Evolutionary conservation across 2,329 filamentous ascomycete genomes (phyloP).

Genomic region (Rutstroemia sydowiana): DNA sequence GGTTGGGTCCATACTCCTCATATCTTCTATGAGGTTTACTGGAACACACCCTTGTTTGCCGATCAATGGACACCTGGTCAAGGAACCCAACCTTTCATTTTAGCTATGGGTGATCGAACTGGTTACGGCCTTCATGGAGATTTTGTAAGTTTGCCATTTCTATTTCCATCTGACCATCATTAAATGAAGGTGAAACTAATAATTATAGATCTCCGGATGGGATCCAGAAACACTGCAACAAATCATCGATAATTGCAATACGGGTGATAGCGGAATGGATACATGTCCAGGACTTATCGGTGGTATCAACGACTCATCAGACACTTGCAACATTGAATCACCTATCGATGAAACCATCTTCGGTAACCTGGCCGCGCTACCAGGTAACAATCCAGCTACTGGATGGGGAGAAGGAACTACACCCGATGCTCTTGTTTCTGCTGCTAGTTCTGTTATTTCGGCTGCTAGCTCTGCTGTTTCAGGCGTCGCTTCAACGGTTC

Average conservation of each 20-base stretch:
- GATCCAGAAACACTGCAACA: conserved; percentile 58
- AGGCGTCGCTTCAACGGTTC: conserved; percentile 11
- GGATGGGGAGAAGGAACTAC: conserved; percentile 36
- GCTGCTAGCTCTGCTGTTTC: conserved; percentile 28
- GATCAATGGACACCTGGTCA: conserved; percentile 54
- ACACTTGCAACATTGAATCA: conserved; percentile 44
- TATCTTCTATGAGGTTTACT: conserved; percentile 83
- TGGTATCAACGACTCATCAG: conserved; percentile 40
- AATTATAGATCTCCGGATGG: conserved; percentile 72
- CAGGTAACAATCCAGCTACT: conserved; percentile 48
- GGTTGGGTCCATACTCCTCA: conserved; percentile 63
- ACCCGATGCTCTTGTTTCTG: conserved; percentile 26
- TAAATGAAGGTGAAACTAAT: conserved; percentile 2
- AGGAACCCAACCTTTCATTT: conserved; percentile 61
- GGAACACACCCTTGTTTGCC: conserved; percentile 61
- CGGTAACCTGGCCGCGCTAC: conserved; percentile 41
- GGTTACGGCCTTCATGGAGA: conserved; percentile 73
- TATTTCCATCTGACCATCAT: neutral
- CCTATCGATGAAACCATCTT: conserved; percentile 39
- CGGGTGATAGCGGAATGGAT: conserved; percentile 52
- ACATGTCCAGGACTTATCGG: conserved; percentile 51
- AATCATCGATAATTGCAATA: conserved; percentile 66
- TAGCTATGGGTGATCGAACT: conserved; percentile 71
- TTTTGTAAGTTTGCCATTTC: conserved; percentile 39
- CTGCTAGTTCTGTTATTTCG: no score